Percentiles rank a stretch among this genome's conserved stretches.
Conservation (phyloP, 352 stramenopile genomes). For the Blastocystis sp. region DNA sequence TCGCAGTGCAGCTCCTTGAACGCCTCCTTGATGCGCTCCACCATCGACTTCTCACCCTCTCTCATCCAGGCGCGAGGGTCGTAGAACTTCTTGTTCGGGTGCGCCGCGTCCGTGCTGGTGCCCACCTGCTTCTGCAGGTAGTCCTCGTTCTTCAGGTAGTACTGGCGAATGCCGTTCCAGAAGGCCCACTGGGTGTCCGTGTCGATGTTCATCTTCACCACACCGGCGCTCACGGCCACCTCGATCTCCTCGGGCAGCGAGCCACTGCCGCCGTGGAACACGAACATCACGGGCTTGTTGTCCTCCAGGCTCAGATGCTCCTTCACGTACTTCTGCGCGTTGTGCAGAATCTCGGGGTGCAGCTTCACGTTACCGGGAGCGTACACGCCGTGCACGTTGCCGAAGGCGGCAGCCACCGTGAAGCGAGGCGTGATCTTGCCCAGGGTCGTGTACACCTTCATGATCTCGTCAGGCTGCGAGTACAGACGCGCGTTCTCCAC, state of each 20-base stretch:
- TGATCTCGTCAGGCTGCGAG: constrained; percentile 89
- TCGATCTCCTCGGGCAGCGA: constrained; percentile 91
- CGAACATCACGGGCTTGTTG: constrained; percentile 93
- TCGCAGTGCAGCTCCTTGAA: constrained; percentile 81
- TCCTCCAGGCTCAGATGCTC: constrained; percentile 77
- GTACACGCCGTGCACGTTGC: constrained; percentile 96
- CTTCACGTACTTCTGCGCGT: constrained; percentile 85
- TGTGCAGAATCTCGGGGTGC: constrained; percentile 90
- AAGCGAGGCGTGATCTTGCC: constrained; percentile 85
- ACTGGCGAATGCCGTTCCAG: constrained; percentile 92
- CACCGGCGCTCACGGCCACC: constrained; percentile 88
- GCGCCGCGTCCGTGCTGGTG: constrained; percentile 91
- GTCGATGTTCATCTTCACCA: constrained; percentile 99
- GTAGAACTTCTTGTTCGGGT: constrained; percentile 99
- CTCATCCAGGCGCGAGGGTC: constrained; percentile 92
- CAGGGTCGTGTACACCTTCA: constrained; percentile 89
- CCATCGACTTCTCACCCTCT: constrained; percentile 92
- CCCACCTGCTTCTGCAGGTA: constrained; percentile 95
- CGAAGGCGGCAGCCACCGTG: constrained; percentile 91
- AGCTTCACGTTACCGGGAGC: constrained; percentile 96
- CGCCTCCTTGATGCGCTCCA: constrained; percentile 82
- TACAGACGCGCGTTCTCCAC: constrained; percentile 89
- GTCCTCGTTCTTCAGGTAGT: constrained; percentile 92
- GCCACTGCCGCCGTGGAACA: constrained; percentile 96
- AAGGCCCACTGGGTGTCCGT: constrained; percentile 98